Percentiles rank a stretch among this genome's conserved stretches.
Conservation (phyloP, 2,329 filamentous ascomycete species). For the Ophiostoma sp. region DNA sequence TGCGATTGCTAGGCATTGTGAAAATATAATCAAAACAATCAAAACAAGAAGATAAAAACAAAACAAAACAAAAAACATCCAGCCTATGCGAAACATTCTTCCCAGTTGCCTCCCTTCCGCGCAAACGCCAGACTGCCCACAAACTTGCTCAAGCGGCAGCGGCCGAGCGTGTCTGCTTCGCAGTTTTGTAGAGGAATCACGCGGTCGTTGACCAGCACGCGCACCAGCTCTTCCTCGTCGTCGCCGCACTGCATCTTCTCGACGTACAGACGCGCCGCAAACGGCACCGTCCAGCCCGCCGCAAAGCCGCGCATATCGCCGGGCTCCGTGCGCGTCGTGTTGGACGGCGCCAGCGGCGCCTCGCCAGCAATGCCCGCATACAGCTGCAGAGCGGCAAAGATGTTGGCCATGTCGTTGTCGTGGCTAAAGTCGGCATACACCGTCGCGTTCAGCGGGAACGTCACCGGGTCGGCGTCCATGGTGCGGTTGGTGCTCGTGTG, state of each 20-base stretch:
- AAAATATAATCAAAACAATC: not conserved
- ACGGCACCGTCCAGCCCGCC: conserved; percentile 74
- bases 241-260: conserved; percentile 71
- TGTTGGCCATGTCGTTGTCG: conserved; percentile 77
- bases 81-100: conserved; percentile 48
- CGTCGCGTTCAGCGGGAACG: conserved; percentile 64
- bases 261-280: conserved; percentile 74
- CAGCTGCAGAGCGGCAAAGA: conserved; percentile 71
- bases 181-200: conserved; percentile 70
- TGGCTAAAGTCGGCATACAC: conserved; percentile 90
- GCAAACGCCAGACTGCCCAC: conserved; percentile 72
- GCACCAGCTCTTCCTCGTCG: conserved; percentile 61
- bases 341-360: conserved; percentile 42
- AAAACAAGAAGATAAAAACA: not conserved
- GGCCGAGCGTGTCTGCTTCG: conserved; percentile 61
- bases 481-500: conserved; percentile 72
- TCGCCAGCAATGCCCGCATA: conserved; percentile 50
- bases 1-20: not conserved
- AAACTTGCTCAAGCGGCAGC: conserved; percentile 65
- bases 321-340: conserved; percentile 46
- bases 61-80: not conserved
- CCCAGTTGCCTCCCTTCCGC: conserved; percentile 66
- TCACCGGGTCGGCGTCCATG: conserved; percentile 59
- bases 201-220: conserved; percentile 77
- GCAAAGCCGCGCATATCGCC: conserved; percentile 61